Conservation (phyloP, 176 grass and related monocot genomes). For the Pontederia crassipes region DNA sequence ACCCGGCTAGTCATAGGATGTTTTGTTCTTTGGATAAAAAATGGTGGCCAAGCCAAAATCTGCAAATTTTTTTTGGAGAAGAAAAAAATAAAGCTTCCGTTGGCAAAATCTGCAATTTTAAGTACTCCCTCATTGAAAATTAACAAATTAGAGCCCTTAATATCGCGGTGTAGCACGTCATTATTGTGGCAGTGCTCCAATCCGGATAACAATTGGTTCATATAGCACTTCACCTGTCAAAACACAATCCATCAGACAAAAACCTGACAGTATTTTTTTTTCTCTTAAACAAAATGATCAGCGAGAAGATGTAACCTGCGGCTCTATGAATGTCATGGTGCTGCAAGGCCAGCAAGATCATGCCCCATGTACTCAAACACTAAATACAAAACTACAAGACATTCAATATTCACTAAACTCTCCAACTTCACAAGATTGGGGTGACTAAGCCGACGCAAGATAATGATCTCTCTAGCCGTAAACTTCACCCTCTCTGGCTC, state of each 20-base stretch:
- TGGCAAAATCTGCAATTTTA: slow-evolving; percentile 12
- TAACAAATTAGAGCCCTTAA: slow-evolving; percentile 10
- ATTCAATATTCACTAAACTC: slow-evolving; percentile 6
- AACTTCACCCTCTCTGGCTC: slow-evolving; percentile 11
- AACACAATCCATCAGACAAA: not conserved
- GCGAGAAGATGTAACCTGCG: slow-evolving; percentile 3
- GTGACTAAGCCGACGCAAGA: slow-evolving; percentile 1
- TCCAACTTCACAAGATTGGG: slow-evolving; percentile 15
- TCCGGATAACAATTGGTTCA: slow-evolving; percentile 11
- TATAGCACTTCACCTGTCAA: slow-evolving; percentile 13
- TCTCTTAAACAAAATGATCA: not conserved
- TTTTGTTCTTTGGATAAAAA: slow-evolving; percentile 4
- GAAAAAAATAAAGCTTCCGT: no score
- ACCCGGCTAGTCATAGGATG: slow-evolving; percentile 1
- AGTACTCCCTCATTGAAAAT: slow-evolving; percentile 3
- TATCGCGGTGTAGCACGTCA: slow-evolving; percentile 9
- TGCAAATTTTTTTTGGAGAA: no score
- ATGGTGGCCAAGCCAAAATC: not conserved
- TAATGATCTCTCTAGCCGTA: slow-evolving; percentile 11
- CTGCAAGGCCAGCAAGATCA: slow-evolving; percentile 5
- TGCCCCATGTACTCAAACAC: slow-evolving; percentile 13
- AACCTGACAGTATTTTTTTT: not conserved
- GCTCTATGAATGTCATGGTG: slow-evolving; percentile 4
- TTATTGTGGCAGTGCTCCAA: slow-evolving; percentile 17
- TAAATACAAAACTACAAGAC: slow-evolving; percentile 13